Evolutionary conservation across 768 basidiomycete genomes (phyloP).

Genomic region (Lactifluus hygrophoroides): DNA sequence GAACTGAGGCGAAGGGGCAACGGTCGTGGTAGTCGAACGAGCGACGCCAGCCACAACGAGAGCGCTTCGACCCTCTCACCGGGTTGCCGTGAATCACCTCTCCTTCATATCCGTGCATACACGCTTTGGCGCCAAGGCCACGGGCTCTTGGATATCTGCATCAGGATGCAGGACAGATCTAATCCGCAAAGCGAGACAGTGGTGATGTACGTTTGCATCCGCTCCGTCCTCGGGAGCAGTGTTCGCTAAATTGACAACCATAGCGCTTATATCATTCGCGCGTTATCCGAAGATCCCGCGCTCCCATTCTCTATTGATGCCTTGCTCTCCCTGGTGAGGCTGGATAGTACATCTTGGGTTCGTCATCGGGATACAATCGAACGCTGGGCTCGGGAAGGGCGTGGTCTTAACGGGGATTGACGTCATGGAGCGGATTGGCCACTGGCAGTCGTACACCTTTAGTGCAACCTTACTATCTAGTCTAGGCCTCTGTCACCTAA

Average conservation of each 20-base stretch:
- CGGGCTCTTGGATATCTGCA: slow-evolving; percentile 34
- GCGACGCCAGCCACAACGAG: too few species aligned
- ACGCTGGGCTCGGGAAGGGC: slow-evolving; percentile 15
- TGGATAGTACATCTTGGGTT: slow-evolving; percentile 36
- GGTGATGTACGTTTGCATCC: slow-evolving; percentile 34
- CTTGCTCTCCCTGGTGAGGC: slow-evolving; percentile 31
- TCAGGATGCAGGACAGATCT: slow-evolving; percentile 28
- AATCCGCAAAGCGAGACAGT: slow-evolving; percentile 39
- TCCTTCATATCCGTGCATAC: slow-evolving; percentile 33
- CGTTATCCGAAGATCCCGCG: slow-evolving; percentile 32
- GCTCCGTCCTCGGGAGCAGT: neutral
- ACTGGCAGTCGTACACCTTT: neutral
- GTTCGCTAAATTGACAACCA: neutral
- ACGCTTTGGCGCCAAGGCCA: slow-evolving; percentile 34
- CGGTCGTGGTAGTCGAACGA: neutral
- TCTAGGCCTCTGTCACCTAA: neutral
- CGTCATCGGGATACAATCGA: slow-evolving; percentile 34
- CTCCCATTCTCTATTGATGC: slow-evolving; percentile 31
- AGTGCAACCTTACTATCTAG: neutral
- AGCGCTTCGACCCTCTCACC: neutral
- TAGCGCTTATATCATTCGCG: slow-evolving; percentile 38
- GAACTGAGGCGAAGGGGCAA: slow-evolving; percentile 1
- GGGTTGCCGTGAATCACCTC: slow-evolving; percentile 10
- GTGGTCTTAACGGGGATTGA: neutral
- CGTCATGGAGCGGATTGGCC: neutral